Evolutionary conservation across 441 rosid species (phyloP).

Genomic region (Arabidopsis lyrata): DNA sequence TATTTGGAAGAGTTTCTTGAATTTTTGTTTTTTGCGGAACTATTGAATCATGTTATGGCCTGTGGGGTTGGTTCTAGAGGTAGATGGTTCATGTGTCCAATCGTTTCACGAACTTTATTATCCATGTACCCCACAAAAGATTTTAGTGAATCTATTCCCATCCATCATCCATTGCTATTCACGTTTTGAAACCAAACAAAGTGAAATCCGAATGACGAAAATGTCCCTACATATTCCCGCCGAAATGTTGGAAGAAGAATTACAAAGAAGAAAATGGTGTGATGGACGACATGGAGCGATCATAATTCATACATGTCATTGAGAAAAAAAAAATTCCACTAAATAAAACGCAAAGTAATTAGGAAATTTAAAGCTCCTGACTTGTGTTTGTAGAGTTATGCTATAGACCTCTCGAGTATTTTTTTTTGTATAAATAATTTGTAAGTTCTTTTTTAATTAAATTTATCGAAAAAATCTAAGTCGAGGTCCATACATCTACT

Average conservation of each 20-base stretch:
- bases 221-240: constrained; percentile 6
- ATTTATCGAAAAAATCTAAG: no score
- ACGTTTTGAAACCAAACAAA: constrained; percentile 37
- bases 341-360: background rate
- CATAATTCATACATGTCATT: constrained; percentile 2
- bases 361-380: constrained; percentile 11
- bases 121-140: constrained; percentile 34
- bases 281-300: constrained; percentile 25
- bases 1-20: background rate
- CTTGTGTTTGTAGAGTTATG: background rate
- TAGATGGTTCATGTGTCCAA: constrained; percentile 34
- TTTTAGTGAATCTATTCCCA: constrained; percentile 35
- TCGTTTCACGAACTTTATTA: constrained; percentile 31
- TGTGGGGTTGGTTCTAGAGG: constrained; percentile 12
- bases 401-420: background rate
- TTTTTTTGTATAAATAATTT: background rate
- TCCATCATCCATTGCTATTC: constrained; percentile 31
- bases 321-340: background rate
- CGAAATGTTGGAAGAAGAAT: constrained; percentile 22
- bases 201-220: background rate
- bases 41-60: background rate
- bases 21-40: background rate
- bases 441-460: no score
- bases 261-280: constrained; percentile 1
- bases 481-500: no score